phyloP scores from a whole-genome alignment of 768 basidiomycete species.

The Russula sp. region DNA sequence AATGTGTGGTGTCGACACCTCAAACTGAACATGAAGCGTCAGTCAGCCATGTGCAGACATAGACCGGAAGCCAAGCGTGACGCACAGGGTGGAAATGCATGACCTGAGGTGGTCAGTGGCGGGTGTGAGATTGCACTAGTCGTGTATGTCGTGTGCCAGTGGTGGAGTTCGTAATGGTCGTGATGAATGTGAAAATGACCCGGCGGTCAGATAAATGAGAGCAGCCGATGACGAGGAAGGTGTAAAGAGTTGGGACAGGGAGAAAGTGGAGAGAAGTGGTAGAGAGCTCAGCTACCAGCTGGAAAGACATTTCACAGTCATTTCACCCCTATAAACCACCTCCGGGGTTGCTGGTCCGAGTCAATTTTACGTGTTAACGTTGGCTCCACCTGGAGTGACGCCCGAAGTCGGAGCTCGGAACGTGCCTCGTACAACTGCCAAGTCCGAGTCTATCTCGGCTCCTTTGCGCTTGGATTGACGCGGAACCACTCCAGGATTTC shows the following conservation, averaged over 20 bases:
- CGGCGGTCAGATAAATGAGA: background rate
- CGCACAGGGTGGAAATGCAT: slow-evolving; percentile 54
- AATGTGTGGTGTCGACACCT: slow-evolving; percentile 68
- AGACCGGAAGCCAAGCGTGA: slow-evolving; percentile 2
- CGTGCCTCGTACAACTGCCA: too few species aligned
- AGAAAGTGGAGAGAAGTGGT: background rate
- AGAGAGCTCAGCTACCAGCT: background rate
- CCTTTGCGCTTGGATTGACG: too few species aligned
- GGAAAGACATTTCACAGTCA: background rate
- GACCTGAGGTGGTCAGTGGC: slow-evolving; percentile 17
- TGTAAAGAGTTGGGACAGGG: background rate
- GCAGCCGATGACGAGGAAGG: background rate
- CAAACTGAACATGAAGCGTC: slow-evolving; percentile 41
- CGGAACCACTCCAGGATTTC: too few species aligned
- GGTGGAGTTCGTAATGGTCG: slow-evolving; percentile 9
- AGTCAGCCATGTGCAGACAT: background rate
- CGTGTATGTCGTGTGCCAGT: slow-evolving; percentile 3
- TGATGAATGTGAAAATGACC: background rate
- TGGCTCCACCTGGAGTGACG: background rate
- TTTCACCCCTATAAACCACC: background rate
- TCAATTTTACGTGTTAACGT: slow-evolving; percentile 1
- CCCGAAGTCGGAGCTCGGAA: too few species aligned
- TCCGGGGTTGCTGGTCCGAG: background rate
- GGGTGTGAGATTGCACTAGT: background rate
- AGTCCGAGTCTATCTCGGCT: too few species aligned